Evolutionary conservation across 345 rosid species (phyloP).

Genomic region (Lepidium africanum): DNA sequence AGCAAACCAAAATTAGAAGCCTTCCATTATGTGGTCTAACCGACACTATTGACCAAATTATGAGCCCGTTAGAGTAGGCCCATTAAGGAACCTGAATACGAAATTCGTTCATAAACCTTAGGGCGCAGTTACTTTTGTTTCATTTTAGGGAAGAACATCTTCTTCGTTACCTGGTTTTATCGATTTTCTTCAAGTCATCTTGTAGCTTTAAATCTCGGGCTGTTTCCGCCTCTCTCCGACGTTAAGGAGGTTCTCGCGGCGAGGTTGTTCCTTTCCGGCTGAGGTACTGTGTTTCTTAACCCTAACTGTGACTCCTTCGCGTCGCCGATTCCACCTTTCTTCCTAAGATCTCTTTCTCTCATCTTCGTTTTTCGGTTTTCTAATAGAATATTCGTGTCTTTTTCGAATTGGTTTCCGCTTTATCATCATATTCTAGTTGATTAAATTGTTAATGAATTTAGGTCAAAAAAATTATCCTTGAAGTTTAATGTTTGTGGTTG

Average conservation of each 20-base stretch:
- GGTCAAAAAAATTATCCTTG: not conserved
- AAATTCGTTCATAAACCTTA: slow-evolving; percentile 1
- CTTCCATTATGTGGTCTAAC: not conserved
- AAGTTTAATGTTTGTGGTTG: not conserved
- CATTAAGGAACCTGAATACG: not conserved
- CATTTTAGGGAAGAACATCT: not conserved
- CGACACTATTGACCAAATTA: not conserved
- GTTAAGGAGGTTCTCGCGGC: not conserved
- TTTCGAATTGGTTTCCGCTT: not conserved
- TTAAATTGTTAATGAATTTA: not conserved
- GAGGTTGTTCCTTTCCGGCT: not conserved
- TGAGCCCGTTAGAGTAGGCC: slow-evolving; percentile 13
- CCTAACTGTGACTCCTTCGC: not conserved
- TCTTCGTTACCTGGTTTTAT: not conserved
- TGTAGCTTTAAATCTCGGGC: not conserved
- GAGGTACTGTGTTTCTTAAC: slow-evolving; percentile 17
- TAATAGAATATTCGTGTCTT: not conserved
- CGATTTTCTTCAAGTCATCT: not conserved
- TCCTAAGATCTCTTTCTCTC: not conserved
- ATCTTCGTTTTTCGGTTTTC: not conserved
- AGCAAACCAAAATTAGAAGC: no score
- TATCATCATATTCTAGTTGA: not conserved
- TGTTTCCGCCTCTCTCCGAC: not conserved
- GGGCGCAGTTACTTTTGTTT: not conserved
- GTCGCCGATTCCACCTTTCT: not conserved